phyloP scores from a whole-genome alignment of 768 basidiomycete genomes.

The Pholiota conissans region DNA sequence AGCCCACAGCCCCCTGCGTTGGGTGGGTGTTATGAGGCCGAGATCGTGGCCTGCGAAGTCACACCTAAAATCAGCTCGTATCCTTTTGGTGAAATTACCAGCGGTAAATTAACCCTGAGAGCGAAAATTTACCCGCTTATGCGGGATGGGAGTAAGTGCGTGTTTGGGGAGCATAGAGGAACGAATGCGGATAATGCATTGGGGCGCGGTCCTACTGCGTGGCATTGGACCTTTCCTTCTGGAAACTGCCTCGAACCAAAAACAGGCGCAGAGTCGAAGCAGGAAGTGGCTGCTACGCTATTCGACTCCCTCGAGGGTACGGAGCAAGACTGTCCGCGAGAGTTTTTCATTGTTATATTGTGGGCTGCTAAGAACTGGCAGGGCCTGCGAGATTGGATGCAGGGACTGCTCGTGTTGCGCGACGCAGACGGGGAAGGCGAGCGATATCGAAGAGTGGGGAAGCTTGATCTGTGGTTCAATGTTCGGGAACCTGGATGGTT shows the following conservation, averaged over 20 bases:
- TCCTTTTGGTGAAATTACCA: constrained; percentile 1
- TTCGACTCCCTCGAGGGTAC: constrained; percentile 9
- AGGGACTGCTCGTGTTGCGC: constrained; percentile 4
- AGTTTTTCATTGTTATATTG: constrained; percentile 8
- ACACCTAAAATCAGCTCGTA: background rate
- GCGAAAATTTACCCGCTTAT: constrained; percentile 7
- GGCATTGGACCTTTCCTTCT: background rate
- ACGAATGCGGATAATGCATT: background rate
- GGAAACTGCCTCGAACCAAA: background rate
- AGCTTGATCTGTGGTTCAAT: constrained; percentile 5
- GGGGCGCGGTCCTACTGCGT: background rate
- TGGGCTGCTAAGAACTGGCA: constrained; percentile 5
- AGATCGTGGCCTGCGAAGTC: background rate
- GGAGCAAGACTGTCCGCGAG: background rate
- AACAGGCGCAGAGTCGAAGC: background rate
- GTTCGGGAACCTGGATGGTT: constrained; percentile 7
- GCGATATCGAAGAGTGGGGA: constrained; percentile 3
- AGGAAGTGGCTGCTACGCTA: background rate
- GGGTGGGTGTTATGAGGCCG: background rate
- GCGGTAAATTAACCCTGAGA: background rate
- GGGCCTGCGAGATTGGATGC: constrained; percentile 11
- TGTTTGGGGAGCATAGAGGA: background rate
- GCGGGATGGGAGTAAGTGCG: constrained; percentile 3
- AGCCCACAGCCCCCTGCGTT: background rate
- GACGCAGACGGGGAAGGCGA: background rate